These are phyloP conservation scores for Podaxis rugospora DNA, from an alignment of 768 basidiomycete genomes.

Conservation along the genomic window DNA sequence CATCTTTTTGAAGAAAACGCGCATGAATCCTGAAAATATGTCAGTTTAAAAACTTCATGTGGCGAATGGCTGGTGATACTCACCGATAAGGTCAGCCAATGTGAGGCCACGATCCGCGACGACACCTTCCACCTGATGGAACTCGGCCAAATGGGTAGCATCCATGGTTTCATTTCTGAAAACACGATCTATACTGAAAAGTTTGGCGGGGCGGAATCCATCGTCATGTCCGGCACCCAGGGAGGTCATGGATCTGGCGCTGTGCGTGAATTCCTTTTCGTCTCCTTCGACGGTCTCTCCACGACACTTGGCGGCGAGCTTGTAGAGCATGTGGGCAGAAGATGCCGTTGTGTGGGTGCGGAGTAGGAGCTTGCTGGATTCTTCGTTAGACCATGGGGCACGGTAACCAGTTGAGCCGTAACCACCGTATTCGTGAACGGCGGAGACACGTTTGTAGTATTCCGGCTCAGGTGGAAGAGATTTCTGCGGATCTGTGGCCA, in stretches of 20 bases:
- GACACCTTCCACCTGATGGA: conserved; percentile 99
- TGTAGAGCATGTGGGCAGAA: conserved; percentile 90
- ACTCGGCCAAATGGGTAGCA: conserved; percentile 97
- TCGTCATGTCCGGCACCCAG: conserved; percentile 36
- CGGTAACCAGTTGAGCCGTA: conserved; percentile 95
- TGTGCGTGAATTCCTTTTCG: conserved; percentile 35
- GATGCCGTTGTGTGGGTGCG: conserved; percentile 97
- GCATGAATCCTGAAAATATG: conserved; percentile 79
- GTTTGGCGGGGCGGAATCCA: conserved; percentile 86
- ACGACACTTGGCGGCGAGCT: conserved; percentile 81
- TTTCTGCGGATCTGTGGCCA: conserved; percentile 62
- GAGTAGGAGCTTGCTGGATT: conserved; percentile 87
- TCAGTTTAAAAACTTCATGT: background rate
- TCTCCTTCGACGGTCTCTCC: conserved; percentile 48
- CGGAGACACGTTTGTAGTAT: conserved; percentile 83
- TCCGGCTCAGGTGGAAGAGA: conserved; percentile 72
- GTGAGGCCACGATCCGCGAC: conserved; percentile 93
- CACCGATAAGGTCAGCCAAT: conserved; percentile 92
- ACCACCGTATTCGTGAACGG: conserved; percentile 81
- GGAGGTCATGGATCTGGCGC: conserved; percentile 25
- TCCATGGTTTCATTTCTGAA: conserved; percentile 99
- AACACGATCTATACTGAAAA: conserved; percentile 97
- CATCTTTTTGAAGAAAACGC: conserved; percentile 98
- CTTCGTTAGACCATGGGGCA: conserved; percentile 91
- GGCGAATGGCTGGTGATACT: conserved; percentile 12